A percentile compares a stretch with the other conserved stretches of the same genome.
These are phyloP conservation scores for Ceratobasidium sp. DNA, from an alignment of 1,284 basidiomycete genomes.

Conservation along the genomic window DNA sequence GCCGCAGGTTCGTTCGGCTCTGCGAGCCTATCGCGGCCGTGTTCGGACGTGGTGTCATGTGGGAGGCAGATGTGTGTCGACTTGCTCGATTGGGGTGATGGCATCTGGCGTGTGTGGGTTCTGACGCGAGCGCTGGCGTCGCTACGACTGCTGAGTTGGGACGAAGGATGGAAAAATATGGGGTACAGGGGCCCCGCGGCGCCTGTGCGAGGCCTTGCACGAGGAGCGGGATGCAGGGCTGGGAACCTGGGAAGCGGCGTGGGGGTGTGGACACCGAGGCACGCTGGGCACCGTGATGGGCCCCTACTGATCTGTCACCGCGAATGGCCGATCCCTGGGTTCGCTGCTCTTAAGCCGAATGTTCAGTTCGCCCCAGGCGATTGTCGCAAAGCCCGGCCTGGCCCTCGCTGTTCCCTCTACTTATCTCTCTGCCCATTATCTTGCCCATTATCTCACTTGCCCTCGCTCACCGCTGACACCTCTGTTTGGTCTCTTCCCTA, in stretches of 20 bases:
- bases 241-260: conserved; percentile 9
- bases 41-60: conserved; percentile 39
- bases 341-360: conserved; percentile 18
- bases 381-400: too few species aligned
- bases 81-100: conserved; percentile 29
- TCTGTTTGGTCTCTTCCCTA: conserved; percentile 35
- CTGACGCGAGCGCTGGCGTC: not conserved
- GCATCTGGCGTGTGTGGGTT: not conserved
- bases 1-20: conserved; percentile 28
- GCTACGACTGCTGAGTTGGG: conserved; percentile 14
- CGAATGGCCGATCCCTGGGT: conserved; percentile 31
- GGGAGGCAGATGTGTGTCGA: not conserved
- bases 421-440: not conserved
- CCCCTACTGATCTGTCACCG: conserved; percentile 36
- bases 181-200: conserved; percentile 33
- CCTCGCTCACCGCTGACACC: conserved; percentile 15
- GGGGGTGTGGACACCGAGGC: conserved; percentile 35
- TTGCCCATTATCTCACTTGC: not conserved
- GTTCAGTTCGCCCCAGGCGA: conserved; percentile 1
- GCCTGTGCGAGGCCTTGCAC: not conserved
- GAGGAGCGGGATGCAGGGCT: conserved; percentile 2
- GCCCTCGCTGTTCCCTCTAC: not conserved
- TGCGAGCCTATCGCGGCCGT: conserved; percentile 33
- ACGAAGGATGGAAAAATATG: not conserved
- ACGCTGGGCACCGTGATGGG: conserved; percentile 13